Conservation (phyloP, 1,284 basidiomycete genomes). For the Tilletia indica region DNA sequence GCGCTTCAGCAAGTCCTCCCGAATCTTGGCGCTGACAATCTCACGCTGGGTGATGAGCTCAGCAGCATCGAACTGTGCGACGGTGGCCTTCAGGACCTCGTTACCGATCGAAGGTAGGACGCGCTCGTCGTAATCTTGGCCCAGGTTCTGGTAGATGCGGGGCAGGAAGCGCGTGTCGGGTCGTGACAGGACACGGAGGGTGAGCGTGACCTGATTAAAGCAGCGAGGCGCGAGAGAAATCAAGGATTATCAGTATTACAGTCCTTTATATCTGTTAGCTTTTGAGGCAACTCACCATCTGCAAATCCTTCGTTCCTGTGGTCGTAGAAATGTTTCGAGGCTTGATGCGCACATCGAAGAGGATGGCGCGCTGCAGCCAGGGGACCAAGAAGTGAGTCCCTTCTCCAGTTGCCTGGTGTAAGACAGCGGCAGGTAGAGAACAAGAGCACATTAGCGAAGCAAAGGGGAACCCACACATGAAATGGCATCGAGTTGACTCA, state of each 20-base stretch:
- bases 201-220: slow-evolving; percentile 67
- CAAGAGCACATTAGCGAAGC: not conserved
- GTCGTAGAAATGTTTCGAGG: slow-evolving; percentile 95
- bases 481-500: slow-evolving; percentile 23
- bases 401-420: slow-evolving; percentile 58
- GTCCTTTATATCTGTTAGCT: not conserved
- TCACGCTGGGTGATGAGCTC: slow-evolving; percentile 76
- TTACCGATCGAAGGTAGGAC: slow-evolving; percentile 76
- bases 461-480: too few species aligned
- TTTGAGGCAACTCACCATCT: slow-evolving; percentile 65
- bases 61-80: slow-evolving; percentile 97
- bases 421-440: not conserved
- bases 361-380: slow-evolving; percentile 83
- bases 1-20: slow-evolving; percentile 85
- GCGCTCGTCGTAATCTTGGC: slow-evolving; percentile 95
- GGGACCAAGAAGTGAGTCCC: slow-evolving; percentile 98
- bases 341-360: slow-evolving; percentile 97
- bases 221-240: too few species aligned
- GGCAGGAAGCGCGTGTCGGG: slow-evolving; percentile 85
- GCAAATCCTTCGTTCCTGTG: slow-evolving; percentile 90
- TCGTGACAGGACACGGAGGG: slow-evolving; percentile 88
- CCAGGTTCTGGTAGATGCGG: slow-evolving; percentile 91
- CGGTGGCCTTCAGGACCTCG: slow-evolving; percentile 91
- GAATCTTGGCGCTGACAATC: slow-evolving; percentile 81
- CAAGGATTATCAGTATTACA: too few species aligned